Evolutionary conservation across 441 rosid genomes (phyloP).

Genomic region (Aleurites moluccanus): DNA sequence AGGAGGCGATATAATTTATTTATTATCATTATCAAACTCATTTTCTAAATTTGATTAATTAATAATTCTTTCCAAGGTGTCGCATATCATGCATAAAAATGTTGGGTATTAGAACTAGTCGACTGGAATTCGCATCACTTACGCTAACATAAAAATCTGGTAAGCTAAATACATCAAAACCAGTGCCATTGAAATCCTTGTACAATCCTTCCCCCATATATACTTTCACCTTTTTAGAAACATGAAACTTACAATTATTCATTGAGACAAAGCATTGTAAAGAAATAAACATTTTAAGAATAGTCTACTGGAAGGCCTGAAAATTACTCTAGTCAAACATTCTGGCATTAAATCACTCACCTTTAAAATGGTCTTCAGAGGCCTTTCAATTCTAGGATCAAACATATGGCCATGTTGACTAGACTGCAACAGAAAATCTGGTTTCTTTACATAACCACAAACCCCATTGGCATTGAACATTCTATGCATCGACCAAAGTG

Average conservation of each 20-base stretch:
- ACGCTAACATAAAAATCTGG: slow-evolving; percentile 78
- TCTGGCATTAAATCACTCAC: slow-evolving; percentile 35
- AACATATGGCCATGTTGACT: slow-evolving; percentile 49
- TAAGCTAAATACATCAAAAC: slow-evolving; percentile 72
- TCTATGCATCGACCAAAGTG: slow-evolving; percentile 85
- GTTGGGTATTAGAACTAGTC: too few species aligned
- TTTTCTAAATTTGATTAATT: too few species aligned
- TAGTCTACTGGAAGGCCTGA: neutral
- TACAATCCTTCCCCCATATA: slow-evolving; percentile 93
- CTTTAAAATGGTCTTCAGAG: slow-evolving; percentile 60
- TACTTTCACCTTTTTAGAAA: slow-evolving; percentile 57
- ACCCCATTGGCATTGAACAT: slow-evolving; percentile 86
- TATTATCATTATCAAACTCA: too few species aligned
- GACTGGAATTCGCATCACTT: too few species aligned
- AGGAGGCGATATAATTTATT: too few species aligned
- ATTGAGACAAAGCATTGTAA: neutral
- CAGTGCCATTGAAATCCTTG: slow-evolving; percentile 56
- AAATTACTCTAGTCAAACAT: neutral
- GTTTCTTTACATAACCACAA: slow-evolving; percentile 76
- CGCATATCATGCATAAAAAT: too few species aligned
- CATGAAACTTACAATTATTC: neutral
- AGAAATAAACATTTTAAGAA: neutral
- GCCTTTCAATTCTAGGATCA: slow-evolving; percentile 54
- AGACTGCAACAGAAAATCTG: slow-evolving; percentile 52
- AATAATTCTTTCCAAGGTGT: too few species aligned